Base-by-base conservation (phyloP, 75 land plant genomes). In the Ceratopteris richardii region DNA sequence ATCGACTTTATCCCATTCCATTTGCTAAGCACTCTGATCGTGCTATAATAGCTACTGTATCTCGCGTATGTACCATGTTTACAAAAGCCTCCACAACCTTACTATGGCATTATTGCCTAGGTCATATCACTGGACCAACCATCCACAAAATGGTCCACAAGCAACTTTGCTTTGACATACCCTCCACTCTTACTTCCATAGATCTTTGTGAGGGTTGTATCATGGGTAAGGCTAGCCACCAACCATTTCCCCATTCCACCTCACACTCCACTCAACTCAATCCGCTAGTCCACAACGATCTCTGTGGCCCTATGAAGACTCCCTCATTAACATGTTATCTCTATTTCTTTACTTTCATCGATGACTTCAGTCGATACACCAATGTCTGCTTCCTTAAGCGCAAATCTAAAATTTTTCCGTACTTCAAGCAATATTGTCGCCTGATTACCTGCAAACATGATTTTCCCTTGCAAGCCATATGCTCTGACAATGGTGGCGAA, bases 231-330 rank as follows among this genome's bases (percentile, higher is more conserved):
- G 37, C 37, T 4, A 33, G 37, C 37, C 37, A 33, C 37, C 3
- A 9, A 9, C 9, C 37, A 3, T 33, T 33, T 9, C 50, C 50
- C 17, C 5, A 17, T 6, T 46, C 50, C 14, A 2, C 5, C 5
- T 5, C 50, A 2, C 3, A 14, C 5, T 5, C 50, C 14, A 5
- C 50, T 46, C 17, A 46, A 17, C 17, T 46, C 4, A 46, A 4
- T 21, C 50, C 55, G 33, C 43, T 58, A 25, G 36, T 67, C 20
- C 53, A 67, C 31, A 48, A 28, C 25, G 70, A 67, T 59, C 21
- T 58, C 13, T 59, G 63, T 51, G 70, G 63, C 0, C 70, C 70
- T 1, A 67, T 67, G 10, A n/a, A 23, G 20, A 7, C 63, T 2
- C 0, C 21, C 43, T 20, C 70, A 0, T 1, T 48, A 14, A 48